Evolutionary conservation across 139 green algal genomes (phyloP).

Genomic region (Spirogloea muscicola): DNA sequence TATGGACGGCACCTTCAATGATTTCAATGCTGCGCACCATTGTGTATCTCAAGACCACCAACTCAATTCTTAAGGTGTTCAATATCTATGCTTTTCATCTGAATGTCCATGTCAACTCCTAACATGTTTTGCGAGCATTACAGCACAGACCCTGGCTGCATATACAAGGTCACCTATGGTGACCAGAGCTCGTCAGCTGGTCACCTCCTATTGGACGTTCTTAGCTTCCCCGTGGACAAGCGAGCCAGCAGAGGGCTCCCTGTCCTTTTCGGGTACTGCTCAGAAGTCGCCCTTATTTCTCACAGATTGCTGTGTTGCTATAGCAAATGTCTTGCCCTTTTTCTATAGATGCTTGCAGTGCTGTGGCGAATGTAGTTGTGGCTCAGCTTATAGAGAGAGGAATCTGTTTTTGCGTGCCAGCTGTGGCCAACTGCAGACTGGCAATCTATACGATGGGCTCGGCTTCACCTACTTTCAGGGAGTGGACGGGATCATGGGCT

Average conservation of each 20-base stretch:
- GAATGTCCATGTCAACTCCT: too few relatives aligned
- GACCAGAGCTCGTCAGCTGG: conserved; percentile 3
- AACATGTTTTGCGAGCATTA: too few relatives aligned
- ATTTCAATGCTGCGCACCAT: too few relatives aligned
- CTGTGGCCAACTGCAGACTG: conserved; percentile 1
- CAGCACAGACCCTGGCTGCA: too few relatives aligned
- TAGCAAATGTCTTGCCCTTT: neutral
- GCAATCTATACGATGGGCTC: conserved; percentile 12
- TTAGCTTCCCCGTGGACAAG: neutral
- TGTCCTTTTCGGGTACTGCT: neutral
- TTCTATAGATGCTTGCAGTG: too few relatives aligned
- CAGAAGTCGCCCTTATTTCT: neutral
- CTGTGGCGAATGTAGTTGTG: neutral
- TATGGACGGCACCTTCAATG: too few relatives aligned
- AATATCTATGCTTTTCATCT: too few relatives aligned
- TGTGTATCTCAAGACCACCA: too few relatives aligned
- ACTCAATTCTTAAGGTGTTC: too few relatives aligned
- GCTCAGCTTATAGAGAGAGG: neutral
- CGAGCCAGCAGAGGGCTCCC: too few relatives aligned
- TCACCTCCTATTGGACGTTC: neutral
- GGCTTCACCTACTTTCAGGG: conserved; percentile 16
- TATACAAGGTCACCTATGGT: conserved; percentile 3
- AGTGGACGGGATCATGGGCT: conserved; percentile 3
- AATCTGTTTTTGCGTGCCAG: neutral
- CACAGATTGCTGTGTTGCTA: neutral